Percentiles rank a stretch among this genome's conserved stretches.
Evolutionary conservation across 108 stramenopile species (phyloP).

Genomic region (Nitzschia sp.): DNA sequence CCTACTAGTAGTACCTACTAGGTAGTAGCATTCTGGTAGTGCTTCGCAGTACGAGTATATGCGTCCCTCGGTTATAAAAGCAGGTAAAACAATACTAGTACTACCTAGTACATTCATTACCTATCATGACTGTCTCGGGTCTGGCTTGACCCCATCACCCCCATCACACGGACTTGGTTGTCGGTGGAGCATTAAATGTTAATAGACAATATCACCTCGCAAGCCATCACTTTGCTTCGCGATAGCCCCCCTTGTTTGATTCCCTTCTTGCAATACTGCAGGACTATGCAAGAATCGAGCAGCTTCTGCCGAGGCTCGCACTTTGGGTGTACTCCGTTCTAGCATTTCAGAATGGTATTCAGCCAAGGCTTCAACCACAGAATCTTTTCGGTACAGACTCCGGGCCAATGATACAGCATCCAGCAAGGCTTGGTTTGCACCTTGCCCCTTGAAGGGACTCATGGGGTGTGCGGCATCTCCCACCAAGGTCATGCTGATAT

Average conservation of each 20-base stretch:
- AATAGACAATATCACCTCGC: no score
- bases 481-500: neutral
- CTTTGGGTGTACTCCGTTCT: slow-evolving; percentile 53
- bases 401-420: slow-evolving; percentile 72
- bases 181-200: no score
- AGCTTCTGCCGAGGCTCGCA: slow-evolving; percentile 64
- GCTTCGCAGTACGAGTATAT: no score
- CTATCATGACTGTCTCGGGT: no score
- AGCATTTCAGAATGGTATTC: slow-evolving; percentile 67
- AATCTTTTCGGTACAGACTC: slow-evolving; percentile 37
- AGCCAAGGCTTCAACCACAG: slow-evolving; percentile 22
- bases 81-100: no score
- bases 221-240: neutral
- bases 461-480: slow-evolving; percentile 96
- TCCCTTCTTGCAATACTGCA: slow-evolving; percentile 56
- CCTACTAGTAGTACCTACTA: no score
- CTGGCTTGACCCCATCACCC: no score
- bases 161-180: no score
- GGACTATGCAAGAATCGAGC: slow-evolving; percentile 67
- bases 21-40: no score
- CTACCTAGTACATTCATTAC: no score
- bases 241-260: slow-evolving; percentile 66
- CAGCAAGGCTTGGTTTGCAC: slow-evolving; percentile 95
- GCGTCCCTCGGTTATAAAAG: no score
- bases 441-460: slow-evolving; percentile 96